Evolutionary conservation across 768 basidiomycete species (phyloP), one percentile per base, ranked within the genome.

Genomic region (Amylocystis lapponica): DNA sequence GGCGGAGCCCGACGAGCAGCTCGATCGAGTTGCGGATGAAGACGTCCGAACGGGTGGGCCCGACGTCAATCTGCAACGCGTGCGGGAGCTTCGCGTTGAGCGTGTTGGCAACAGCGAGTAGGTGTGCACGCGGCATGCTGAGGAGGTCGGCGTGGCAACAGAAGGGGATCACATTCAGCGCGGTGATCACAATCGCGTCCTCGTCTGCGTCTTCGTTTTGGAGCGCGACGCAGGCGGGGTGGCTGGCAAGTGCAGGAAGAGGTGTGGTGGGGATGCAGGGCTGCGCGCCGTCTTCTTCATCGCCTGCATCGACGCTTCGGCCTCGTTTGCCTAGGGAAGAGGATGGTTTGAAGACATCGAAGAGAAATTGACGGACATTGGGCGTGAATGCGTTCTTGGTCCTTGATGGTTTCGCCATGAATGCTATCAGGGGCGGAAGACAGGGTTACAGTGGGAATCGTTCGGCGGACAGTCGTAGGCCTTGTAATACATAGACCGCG

Each of bases 91-190:
- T 72, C 12, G 54, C 64, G 56, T 87, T 87, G 35, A 87, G 68
- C 8, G 65, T 50, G 13, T 52, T 49, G 4, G 80, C 83, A 13
- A 81, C 81, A 1, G 43, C 57, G 35, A 78, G 55, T 33, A 87
- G 75, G 46, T 75, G 66, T 1, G 58, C 34, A 31, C 74, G 75
- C 3, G 72, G 52, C 84, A 87, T 85, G 1, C 74, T 70, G 41
- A 84, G 54, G 31, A 86, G 70, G 50, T 87, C 83, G 46, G 83
- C 81, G 55, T 87, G 82, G 59, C 81, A 84, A 61, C 80, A 82
- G 63, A 86, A 87, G 0, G 83, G 83, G 9, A 74, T 65, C 19
- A 59, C 60, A 31, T 71, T 65, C 11, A 86, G 67, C 5, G 82
- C 70, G 0, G 79, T 84, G 57, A 86, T 76, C 29, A 85, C 68